phyloP scores from a whole-genome alignment of 2,329 filamentous ascomycete species.

The Curvularia eragrostidis region DNA sequence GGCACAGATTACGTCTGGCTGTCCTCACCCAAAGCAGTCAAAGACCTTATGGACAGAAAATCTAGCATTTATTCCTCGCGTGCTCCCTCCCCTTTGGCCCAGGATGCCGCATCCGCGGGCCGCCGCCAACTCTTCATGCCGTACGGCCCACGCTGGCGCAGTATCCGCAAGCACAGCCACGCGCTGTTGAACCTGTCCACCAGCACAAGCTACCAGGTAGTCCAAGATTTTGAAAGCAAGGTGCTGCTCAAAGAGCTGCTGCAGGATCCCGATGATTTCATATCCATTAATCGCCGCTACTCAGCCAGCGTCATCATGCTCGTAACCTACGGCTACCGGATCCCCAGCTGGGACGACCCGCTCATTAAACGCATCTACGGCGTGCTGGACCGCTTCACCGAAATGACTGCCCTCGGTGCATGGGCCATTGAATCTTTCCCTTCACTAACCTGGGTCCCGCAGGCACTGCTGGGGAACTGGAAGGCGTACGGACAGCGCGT shows the following conservation, averaged over 20 bases:
- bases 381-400: slow-evolving; percentile 41
- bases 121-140: slow-evolving; percentile 55
- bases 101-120: slow-evolving; percentile 56
- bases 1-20: slow-evolving; percentile 52
- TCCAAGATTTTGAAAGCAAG: slow-evolving; percentile 58
- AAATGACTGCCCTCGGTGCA: slow-evolving; percentile 40
- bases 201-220: slow-evolving; percentile 46
- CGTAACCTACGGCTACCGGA: slow-evolving; percentile 46
- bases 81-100: slow-evolving; percentile 43
- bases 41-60: slow-evolving; percentile 63
- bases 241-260: slow-evolving; percentile 55
- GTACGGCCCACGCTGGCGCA: slow-evolving; percentile 51
- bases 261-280: slow-evolving; percentile 41
- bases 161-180: slow-evolving; percentile 47
- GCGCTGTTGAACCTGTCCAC: slow-evolving; percentile 40
- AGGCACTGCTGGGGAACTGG: slow-evolving; percentile 44
- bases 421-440: slow-evolving; percentile 43
- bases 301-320: slow-evolving; percentile 45
- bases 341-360: slow-evolving; percentile 42
- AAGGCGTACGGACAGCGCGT: slow-evolving; percentile 31
- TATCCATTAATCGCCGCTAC: slow-evolving; percentile 43
- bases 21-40: slow-evolving; percentile 57
- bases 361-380: slow-evolving; percentile 43
- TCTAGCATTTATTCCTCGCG: slow-evolving; percentile 61
- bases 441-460: slow-evolving; percentile 37